Conservation (phyloP, 352 stramenopile genomes). For the Detonula confervacea region DNA sequence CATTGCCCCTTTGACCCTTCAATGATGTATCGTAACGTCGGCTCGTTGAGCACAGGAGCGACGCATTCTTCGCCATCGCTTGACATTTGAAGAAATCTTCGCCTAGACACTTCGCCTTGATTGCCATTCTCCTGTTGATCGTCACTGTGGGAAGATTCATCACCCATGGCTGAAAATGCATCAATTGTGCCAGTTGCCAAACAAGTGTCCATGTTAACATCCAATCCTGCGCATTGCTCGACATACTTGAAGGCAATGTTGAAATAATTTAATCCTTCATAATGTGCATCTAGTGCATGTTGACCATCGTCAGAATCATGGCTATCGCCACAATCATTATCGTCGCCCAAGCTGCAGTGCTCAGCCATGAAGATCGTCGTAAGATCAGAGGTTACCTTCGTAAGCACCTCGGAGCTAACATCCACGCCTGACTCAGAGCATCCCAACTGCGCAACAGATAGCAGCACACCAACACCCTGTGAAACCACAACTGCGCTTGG, state of each 20-base stretch:
- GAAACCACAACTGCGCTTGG: background rate
- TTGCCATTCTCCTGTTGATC: background rate
- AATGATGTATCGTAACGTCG: conserved; percentile 25
- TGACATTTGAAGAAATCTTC: conserved; percentile 17
- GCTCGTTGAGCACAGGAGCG: conserved; percentile 40
- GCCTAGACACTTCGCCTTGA: conserved; percentile 2
- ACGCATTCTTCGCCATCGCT: conserved; percentile 28
- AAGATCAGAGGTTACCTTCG: conserved; percentile 35
- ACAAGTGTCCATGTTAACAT: conserved; percentile 30
- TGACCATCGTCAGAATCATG: conserved; percentile 3
- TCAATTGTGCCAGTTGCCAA: conserved; percentile 29
- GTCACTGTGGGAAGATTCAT: background rate
- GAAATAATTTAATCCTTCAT: conserved; percentile 23
- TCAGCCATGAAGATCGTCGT: conserved; percentile 22
- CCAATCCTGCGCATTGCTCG: conserved; percentile 37
- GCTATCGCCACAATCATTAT: conserved; percentile 10
- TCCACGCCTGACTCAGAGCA: conserved; percentile 14
- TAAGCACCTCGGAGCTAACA: conserved; percentile 16
- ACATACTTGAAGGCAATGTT: conserved; percentile 46
- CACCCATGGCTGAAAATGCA: conserved; percentile 3
- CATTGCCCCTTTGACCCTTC: conserved; percentile 32
- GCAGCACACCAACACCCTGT: too few relatives aligned
- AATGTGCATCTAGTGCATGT: conserved; percentile 1
- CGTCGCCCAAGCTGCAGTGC: conserved; percentile 25
- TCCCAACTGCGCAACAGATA: conserved; percentile 13